Percentiles rank a stretch among this genome's conserved stretches.
Conservation (phyloP, 768 basidiomycete species). For the Mycena amicta region DNA sequence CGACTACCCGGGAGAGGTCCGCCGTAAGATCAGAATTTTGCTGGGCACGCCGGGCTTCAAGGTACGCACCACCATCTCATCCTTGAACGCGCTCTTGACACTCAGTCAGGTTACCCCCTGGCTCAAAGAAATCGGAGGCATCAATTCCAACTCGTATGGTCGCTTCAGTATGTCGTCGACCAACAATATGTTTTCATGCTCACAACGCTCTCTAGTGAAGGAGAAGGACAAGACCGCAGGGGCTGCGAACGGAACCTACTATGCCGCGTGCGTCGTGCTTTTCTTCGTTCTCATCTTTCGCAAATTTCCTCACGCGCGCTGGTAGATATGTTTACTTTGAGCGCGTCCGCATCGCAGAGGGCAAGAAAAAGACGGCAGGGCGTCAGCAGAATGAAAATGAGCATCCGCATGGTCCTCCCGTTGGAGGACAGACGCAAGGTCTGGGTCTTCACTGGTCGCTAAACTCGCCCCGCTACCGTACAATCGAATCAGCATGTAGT, state of each 20-base stretch:
- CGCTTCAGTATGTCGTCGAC: constrained; percentile 34
- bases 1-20: constrained; percentile 41
- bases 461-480: too few relatives aligned
- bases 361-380: background rate
- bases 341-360: background rate
- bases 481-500: too few relatives aligned
- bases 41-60: constrained; percentile 37
- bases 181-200: background rate
- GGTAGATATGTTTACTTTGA: constrained; percentile 2
- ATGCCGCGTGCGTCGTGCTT: background rate
- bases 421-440: too few relatives aligned
- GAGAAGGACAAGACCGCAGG: background rate
- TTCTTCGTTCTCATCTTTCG: background rate
- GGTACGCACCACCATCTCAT: constrained; percentile 22
- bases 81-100: background rate
- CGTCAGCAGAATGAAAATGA: background rate
- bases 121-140: constrained; percentile 38
- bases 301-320: background rate
- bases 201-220: background rate
- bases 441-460: too few relatives aligned
- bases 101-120: constrained; percentile 34
- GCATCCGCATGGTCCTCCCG: too few relatives aligned
- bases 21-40: constrained; percentile 37
- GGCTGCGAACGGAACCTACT: background rate
- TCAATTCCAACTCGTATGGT: constrained; percentile 38